Conservation (phyloP, 441 rosid genomes). For the Adansonia rubrostipa region DNA sequence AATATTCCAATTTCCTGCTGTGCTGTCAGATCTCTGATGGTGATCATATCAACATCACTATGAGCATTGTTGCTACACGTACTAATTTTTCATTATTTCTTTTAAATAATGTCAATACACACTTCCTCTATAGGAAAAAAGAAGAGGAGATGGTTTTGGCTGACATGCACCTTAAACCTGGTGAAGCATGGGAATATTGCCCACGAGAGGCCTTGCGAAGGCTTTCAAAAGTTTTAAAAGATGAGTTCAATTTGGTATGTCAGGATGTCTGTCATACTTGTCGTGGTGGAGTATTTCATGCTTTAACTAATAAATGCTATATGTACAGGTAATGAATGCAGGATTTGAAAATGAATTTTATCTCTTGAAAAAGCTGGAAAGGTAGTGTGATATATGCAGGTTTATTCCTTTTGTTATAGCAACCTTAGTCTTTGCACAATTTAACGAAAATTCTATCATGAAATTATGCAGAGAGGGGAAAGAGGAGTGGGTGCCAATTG, state of each 20-base stretch:
- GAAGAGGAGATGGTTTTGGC: conserved; percentile 94
- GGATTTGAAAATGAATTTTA: conserved; percentile 95
- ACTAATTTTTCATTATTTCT: background rate
- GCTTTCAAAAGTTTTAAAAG: conserved; percentile 67
- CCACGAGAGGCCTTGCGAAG: conserved; percentile 87
- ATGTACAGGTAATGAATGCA: conserved; percentile 81
- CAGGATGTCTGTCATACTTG: background rate
- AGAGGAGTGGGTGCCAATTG: conserved; percentile 87
- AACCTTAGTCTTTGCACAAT: background rate
- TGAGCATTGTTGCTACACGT: background rate
- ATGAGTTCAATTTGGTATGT: conserved; percentile 84
- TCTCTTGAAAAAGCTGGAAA: conserved; percentile 64
- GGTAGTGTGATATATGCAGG: conserved; percentile 41
- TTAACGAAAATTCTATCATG: background rate
- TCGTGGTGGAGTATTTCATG: conserved; percentile 19
- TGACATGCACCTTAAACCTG: conserved; percentile 85
- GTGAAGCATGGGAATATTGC: conserved; percentile 94
- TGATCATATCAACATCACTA: background rate
- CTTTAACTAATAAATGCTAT: conserved; percentile 25
- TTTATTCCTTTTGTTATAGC: conserved; percentile 16
- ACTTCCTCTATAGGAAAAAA: conserved; percentile 52
- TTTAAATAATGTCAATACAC: background rate
- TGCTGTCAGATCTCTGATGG: conserved; percentile 2
- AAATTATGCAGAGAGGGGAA: conserved; percentile 68
- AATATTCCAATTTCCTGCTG: conserved; percentile 10